Conservation (phyloP, 805 yeast genomes). For the Yarrowia alimentaria region DNA sequence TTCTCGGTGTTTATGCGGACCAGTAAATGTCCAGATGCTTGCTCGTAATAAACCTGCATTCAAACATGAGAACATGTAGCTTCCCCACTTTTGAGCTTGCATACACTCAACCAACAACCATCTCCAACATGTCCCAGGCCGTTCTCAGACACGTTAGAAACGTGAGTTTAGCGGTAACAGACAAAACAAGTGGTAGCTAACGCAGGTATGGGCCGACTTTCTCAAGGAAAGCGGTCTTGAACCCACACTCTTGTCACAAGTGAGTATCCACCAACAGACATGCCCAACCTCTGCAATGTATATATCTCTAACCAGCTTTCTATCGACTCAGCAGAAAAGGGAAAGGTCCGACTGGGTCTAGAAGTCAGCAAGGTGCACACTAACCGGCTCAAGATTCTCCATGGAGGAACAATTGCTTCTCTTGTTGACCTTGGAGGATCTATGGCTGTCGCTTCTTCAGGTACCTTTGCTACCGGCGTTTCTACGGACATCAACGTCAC, state of each 20-base stretch:
- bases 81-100: neutral
- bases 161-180: conserved; percentile 8
- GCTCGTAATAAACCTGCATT: too few relatives aligned
- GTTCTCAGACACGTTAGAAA: conserved; percentile 24
- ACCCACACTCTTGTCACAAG: conserved; percentile 36
- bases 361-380: conserved; percentile 41
- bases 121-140: conserved; percentile 13
- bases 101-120: neutral
- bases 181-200: too few relatives aligned
- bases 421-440: conserved; percentile 48
- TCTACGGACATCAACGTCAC: conserved; percentile 45
- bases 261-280: too few relatives aligned
- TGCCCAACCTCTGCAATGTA: too few relatives aligned
- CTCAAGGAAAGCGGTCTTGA: conserved; percentile 37
- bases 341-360: conserved; percentile 39
- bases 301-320: neutral
- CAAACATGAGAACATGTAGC: too few relatives aligned
- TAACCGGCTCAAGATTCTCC: conserved; percentile 44
- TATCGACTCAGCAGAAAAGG: conserved; percentile 35
- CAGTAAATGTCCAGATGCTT: too few relatives aligned
- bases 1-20: too few relatives aligned
- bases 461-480: conserved; percentile 46
- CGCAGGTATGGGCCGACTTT: conserved; percentile 38
- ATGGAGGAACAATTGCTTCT: conserved; percentile 46
- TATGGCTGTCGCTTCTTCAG: conserved; percentile 44